A percentile compares a stretch with the other conserved stretches of the same genome.
phyloP scores from a whole-genome alignment of 2,329 filamentous ascomycete species.

The Colletotrichum graminicola region DNA sequence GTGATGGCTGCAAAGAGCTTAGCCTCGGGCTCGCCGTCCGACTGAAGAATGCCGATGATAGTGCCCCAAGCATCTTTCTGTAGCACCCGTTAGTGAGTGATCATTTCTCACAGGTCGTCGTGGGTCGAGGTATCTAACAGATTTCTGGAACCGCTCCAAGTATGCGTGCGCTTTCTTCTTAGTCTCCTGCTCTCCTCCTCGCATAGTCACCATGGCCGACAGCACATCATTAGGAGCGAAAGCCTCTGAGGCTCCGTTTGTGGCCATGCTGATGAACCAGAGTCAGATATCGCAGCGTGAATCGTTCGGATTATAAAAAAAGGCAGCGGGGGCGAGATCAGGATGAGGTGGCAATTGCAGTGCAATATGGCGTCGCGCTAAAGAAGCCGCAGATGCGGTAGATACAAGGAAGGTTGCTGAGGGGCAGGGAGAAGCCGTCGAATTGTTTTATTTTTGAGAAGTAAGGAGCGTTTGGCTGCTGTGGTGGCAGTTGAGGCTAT shows the following conservation, averaged over 20 bases:
- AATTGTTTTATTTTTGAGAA: constrained; percentile 4
- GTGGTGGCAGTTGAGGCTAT: constrained; percentile 34
- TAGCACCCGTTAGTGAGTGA: constrained; percentile 22
- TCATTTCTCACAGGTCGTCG: constrained; percentile 11
- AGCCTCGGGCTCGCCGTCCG: constrained; percentile 82
- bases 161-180: constrained; percentile 94
- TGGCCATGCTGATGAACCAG: constrained; percentile 70
- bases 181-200: constrained; percentile 81
- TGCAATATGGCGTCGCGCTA: constrained; percentile 24
- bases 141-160: constrained; percentile 97
- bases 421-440: not conserved
- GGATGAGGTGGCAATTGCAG: constrained; percentile 23
- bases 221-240: constrained; percentile 83
- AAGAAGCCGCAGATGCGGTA: constrained; percentile 13
- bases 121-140: constrained; percentile 70
- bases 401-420: not conserved
- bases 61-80: constrained; percentile 92
- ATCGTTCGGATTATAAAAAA: constrained; percentile 10
- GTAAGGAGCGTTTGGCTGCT: constrained; percentile 37
- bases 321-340: constrained; percentile 21
- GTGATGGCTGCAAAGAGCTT: constrained; percentile 97
- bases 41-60: constrained; percentile 88
- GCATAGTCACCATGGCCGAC: constrained; percentile 91
- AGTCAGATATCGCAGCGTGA: not conserved
- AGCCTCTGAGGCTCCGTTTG: constrained; percentile 73